Conservation (phyloP, 306 rosid genomes). For the Citrullus colocynthis region DNA sequence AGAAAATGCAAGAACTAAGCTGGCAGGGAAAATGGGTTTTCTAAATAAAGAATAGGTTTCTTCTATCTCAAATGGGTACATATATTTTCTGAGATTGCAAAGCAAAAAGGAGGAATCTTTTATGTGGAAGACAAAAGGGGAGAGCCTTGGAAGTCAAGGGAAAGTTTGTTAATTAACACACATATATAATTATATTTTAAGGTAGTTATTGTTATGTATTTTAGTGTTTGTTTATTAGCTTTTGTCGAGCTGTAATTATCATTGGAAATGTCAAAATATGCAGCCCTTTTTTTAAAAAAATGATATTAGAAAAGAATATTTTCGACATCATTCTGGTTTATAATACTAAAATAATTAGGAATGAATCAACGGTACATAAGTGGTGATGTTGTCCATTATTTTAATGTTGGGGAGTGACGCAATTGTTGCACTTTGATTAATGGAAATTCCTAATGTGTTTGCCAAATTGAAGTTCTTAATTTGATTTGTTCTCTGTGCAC, state of each 20-base stretch:
- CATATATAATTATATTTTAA: background rate
- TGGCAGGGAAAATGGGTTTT: background rate
- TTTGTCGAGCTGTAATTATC: conserved; percentile 19
- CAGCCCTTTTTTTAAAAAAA: background rate
- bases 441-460: background rate
- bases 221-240: conserved; percentile 27
- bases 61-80: background rate
- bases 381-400: background rate
- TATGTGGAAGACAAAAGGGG: conserved; percentile 41
- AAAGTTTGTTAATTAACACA: background rate
- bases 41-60: background rate
- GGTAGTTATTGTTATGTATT: conserved; percentile 21
- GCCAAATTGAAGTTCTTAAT: background rate
- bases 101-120: conserved; percentile 24
- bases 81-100: conserved; percentile 26
- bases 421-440: background rate
- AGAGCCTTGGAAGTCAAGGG: conserved; percentile 41
- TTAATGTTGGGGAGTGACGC: background rate
- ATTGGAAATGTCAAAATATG: conserved; percentile 4
- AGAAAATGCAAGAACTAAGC: background rate
- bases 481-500: background rate
- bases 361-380: background rate
- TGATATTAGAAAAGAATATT: background rate
- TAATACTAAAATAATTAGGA: background rate
- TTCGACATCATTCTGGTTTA: background rate